Evolutionary conservation across 129 eudicot genomes (phyloP).

Genomic region (Dittrichia graveolens): DNA sequence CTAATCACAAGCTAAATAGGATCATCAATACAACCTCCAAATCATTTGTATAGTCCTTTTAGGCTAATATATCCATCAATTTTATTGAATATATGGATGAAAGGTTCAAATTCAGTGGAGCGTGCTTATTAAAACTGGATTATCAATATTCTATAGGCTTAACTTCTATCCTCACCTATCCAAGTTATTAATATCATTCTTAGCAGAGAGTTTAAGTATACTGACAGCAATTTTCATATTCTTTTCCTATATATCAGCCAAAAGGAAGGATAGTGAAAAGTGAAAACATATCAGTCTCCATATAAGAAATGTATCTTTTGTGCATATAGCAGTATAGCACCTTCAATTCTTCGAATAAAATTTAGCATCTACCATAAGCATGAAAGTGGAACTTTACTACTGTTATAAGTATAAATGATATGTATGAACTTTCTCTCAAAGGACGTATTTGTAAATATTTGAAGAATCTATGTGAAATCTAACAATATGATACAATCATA

Average conservation of each 20-base stretch:
- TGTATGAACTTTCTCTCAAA: conserved; percentile 6
- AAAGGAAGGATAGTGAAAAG: not conserved
- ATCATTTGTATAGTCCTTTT: not conserved
- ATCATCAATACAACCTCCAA: not conserved
- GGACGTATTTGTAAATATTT: not conserved
- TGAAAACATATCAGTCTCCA: not conserved
- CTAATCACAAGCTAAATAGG: not conserved
- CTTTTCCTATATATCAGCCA: conserved; percentile 22
- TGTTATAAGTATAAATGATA: not conserved
- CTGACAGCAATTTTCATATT: not conserved
- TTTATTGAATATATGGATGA: not conserved
- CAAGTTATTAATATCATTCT: not conserved
- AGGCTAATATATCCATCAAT: not conserved
- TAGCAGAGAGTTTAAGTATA: conserved; percentile 4
- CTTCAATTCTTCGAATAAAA: not conserved
- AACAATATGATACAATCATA: not conserved
- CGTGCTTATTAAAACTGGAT: not conserved
- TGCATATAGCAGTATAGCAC: not conserved
- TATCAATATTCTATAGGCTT: conserved; percentile 12
- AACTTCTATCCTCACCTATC: not conserved
- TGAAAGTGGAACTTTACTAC: not conserved
- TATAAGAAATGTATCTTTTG: not conserved
- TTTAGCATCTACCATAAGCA: conserved; percentile 12
- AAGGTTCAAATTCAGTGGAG: not conserved
- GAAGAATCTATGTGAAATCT: not conserved